Base-by-base conservation (phyloP, 2,329 filamentous ascomycete genomes). In the Penicillium sp. region DNA sequence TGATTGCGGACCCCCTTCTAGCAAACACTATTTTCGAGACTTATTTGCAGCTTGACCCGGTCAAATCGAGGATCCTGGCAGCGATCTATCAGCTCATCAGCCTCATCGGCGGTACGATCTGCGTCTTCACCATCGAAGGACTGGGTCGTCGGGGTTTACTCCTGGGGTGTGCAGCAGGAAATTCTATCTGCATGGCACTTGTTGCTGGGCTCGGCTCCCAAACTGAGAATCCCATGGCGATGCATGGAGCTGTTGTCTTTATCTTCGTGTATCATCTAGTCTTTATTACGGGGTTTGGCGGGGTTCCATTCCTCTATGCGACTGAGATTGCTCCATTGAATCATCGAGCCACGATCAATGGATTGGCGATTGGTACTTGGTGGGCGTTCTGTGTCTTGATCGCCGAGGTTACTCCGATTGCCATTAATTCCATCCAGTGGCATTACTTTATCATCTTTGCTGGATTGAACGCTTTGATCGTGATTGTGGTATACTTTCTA, bases 1-100 rank as follows among this genome's bases (percentile, higher is more conserved):
- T 28, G n/a, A 43, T 28, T 18, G n/a, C n/a, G n/a, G n/a, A 26
- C n/a, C 2, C 23, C 11, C 11, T 26, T 26, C 6, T 34, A 62
- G 60, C 53, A 36, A 62, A 51, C 26, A 60, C 58, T 1, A 60
- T 62, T 10, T 60, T 62, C 18, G 53, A 62, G 26, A 58, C 37
- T 1, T 51, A 61, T 16, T 51, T 62, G 10, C 31, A 51, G 2
- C 46, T 62, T 2, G 48, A 54, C 34, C 43, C 56, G 2, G 36
- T 53, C 5, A 55, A 31, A 4, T 62, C 52, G 10, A 45, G 56
- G 13, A 50, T 62, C 26, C 21, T 62, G 19, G 55, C 51, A 1
- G 60, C 48, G 6, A 46, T 54, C 2, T 61, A 61, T 36, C 58
- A 61, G 11, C 28, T 60, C 1, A 45, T 49, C 13, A 54, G 55